phyloP scores from a whole-genome alignment of 352 stramenopile genomes.

The Phytophthora cajani region DNA sequence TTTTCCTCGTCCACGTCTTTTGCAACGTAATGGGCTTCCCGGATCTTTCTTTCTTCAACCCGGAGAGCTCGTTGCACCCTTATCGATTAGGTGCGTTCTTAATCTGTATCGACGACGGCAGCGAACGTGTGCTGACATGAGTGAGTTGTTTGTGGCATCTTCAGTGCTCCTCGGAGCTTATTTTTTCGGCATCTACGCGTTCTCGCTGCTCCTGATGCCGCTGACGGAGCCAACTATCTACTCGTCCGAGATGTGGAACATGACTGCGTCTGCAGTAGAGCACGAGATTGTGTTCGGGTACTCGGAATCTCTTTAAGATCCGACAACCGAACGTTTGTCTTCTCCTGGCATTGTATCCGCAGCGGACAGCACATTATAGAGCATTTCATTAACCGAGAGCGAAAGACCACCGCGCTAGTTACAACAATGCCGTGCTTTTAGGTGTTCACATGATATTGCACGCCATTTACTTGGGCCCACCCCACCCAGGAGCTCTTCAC shows the following conservation, averaged over 20 bases:
- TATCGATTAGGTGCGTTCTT: conserved; percentile 71
- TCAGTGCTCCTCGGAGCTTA: conserved; percentile 82
- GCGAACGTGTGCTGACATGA: conserved; percentile 8
- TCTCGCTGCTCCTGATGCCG: conserved; percentile 77
- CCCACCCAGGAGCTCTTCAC: conserved; percentile 3
- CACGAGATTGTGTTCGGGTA: conserved; percentile 55
- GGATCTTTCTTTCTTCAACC: conserved; percentile 85
- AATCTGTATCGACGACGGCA: background rate
- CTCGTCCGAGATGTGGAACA: conserved; percentile 82
- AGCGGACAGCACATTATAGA: conserved; percentile 40
- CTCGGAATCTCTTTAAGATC: conserved; percentile 43
- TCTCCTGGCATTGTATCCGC: conserved; percentile 23
- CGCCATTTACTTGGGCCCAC: conserved; percentile 17
- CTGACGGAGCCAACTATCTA: conserved; percentile 84
- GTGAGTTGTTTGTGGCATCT: background rate
- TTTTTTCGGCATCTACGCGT: conserved; percentile 85
- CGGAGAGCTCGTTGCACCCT: conserved; percentile 73
- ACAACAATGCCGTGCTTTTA: conserved; percentile 18
- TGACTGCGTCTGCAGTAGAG: conserved; percentile 59
- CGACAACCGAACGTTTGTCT: conserved; percentile 21
- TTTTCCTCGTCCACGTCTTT: conserved; percentile 93
- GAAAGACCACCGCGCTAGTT: conserved; percentile 31
- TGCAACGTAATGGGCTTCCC: conserved; percentile 97
- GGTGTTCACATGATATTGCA: conserved; percentile 37
- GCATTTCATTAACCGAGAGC: conserved; percentile 38